A percentile compares a stretch with the other conserved stretches of the same genome.
Conservation (phyloP, 1,284 basidiomycete genomes). For the Ceratobasidium sp. region DNA sequence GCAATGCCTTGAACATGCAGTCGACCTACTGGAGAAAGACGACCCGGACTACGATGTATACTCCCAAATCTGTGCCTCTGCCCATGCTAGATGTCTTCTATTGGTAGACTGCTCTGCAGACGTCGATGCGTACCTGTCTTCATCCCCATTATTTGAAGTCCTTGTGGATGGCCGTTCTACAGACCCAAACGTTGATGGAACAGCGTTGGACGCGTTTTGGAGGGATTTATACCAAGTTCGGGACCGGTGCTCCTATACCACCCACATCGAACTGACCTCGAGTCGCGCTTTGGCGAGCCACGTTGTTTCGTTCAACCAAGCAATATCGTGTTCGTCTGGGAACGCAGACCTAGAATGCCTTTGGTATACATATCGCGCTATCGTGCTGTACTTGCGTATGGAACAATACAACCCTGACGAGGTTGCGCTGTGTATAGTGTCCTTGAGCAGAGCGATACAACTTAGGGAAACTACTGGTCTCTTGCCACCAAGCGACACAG, state of each 20-base stretch:
- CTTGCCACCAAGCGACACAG: background rate
- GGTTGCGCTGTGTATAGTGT: conserved; percentile 17
- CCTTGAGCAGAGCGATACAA: background rate
- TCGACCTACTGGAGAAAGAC: conserved; percentile 1
- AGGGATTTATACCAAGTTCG: background rate
- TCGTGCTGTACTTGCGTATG: conserved; percentile 20
- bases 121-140: background rate
- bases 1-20: conserved; percentile 6
- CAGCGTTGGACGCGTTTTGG: conserved; percentile 10
- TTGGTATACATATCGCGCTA: conserved; percentile 16
- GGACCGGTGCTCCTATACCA: background rate
- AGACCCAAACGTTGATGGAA: background rate
- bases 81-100: background rate
- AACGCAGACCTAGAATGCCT: background rate
- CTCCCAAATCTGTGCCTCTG: conserved; percentile 13
- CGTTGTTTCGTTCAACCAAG: conserved; percentile 14
- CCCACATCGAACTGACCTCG: background rate
- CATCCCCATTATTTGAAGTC: background rate
- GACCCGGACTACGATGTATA: conserved; percentile 18
- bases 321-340: background rate
- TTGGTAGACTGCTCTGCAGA: conserved; percentile 1
- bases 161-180: background rate
- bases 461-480: background rate
- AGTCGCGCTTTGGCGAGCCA: background rate
- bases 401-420: conserved; percentile 29